Percentiles rank a stretch among this genome's conserved stretches.
Evolutionary conservation across 2,329 filamentous ascomycete species (phyloP).

Genomic region (Alternaria ventricosa): DNA sequence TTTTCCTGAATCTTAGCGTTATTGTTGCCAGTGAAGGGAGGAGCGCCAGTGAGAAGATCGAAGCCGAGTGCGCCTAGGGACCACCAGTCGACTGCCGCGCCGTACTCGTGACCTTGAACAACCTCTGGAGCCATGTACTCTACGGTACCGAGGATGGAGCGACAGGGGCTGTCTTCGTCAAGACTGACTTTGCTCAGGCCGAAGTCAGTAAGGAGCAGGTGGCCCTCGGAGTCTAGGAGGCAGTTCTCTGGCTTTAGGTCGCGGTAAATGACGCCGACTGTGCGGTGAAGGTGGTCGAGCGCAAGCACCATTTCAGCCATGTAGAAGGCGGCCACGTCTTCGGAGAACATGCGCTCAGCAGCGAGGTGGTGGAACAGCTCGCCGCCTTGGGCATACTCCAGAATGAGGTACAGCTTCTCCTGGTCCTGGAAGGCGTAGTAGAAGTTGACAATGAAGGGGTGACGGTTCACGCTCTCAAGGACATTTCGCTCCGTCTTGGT

Average conservation of each 20-base stretch:
- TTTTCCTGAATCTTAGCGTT: conserved; percentile 95
- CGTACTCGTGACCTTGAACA: conserved; percentile 84
- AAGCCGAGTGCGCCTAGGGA: conserved; percentile 91
- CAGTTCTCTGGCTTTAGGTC: conserved; percentile 99
- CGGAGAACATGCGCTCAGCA: conserved; percentile 93
- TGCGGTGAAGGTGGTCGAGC: conserved; percentile 89
- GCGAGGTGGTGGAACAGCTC: conserved; percentile 96
- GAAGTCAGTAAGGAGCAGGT: conserved; percentile 94
- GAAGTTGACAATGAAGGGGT: conserved; percentile 97
- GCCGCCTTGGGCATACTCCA: conserved; percentile 96
- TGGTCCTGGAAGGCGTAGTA: conserved; percentile 99
- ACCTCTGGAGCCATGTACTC: conserved; percentile 99
- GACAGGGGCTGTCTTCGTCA: conserved; percentile 74
- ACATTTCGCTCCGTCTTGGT: conserved; percentile 97
- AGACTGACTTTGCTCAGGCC: conserved; percentile 93
- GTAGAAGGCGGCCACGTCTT: conserved; percentile 91
- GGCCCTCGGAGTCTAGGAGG: conserved; percentile 86
- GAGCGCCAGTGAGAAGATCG: conserved; percentile 89
- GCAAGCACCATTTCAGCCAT: conserved; percentile 98
- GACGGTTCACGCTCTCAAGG: conserved; percentile 91
- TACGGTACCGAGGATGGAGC: conserved; percentile 90
- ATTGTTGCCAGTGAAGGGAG: conserved; percentile 90
- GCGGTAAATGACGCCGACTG: conserved; percentile 92
- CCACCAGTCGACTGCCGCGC: conserved; percentile 98
- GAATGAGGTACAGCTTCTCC: conserved; percentile 94